phyloP scores from a whole-genome alignment of 768 basidiomycete genomes.

The Auricularia auricula-judae region DNA sequence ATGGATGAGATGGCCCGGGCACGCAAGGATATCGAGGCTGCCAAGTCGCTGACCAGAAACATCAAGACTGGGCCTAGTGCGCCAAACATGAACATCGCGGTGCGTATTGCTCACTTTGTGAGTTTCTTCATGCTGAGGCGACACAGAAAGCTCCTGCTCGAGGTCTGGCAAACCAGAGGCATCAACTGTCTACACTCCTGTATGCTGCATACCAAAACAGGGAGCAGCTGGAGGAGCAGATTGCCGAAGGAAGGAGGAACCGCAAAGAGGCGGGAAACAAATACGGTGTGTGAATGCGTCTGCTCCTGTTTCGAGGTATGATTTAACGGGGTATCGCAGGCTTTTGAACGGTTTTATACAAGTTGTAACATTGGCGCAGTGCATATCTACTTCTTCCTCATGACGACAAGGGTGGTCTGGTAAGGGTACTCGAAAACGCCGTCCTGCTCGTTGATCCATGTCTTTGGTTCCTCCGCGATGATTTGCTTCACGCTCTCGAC shows the following conservation, averaged over 20 bases:
- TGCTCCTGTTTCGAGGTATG: background rate
- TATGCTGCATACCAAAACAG: constrained; percentile 78
- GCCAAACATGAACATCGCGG: constrained; percentile 78
- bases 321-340: background rate
- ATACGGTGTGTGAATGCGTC: constrained; percentile 39
- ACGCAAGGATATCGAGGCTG: constrained; percentile 45
- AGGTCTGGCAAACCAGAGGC: constrained; percentile 23
- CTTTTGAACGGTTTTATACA: background rate
- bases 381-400: constrained; percentile 28
- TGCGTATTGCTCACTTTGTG: constrained; percentile 22
- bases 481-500: constrained; percentile 40
- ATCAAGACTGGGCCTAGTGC: constrained; percentile 38
- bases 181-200: constrained; percentile 71
- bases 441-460: constrained; percentile 64
- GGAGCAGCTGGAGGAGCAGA: constrained; percentile 70
- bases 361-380: background rate
- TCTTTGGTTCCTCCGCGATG: constrained; percentile 44
- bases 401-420: constrained; percentile 49
- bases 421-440: constrained; percentile 79
- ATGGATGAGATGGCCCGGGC: constrained; percentile 68
- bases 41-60: constrained; percentile 62
- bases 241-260: constrained; percentile 73
- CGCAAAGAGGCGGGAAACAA: constrained; percentile 87
- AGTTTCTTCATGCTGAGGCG: background rate
- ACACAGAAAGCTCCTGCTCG: background rate